Evolutionary conservation across 805 yeast species (phyloP).

Genomic region (Nakazawaea holstii): DNA sequence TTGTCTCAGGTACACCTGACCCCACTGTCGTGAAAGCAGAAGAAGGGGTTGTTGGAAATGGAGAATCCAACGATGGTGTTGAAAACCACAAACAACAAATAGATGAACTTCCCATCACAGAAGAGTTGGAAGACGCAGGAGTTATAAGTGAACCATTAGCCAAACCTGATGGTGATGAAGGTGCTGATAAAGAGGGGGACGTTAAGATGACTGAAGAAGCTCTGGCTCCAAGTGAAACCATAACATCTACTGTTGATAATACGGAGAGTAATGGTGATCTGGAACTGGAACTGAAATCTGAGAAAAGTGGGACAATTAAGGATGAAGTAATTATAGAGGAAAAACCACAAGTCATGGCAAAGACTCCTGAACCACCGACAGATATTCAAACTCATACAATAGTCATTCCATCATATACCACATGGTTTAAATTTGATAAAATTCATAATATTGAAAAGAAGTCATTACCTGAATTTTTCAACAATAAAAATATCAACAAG

Average conservation of each 20-base stretch:
- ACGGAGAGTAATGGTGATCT: constrained; percentile 11
- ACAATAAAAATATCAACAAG: constrained; percentile 54
- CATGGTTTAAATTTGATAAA: constrained; percentile 75
- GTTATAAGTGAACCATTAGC: constrained; percentile 4
- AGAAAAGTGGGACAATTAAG: constrained; percentile 4
- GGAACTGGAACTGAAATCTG: constrained; percentile 12
- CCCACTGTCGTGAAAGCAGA: background rate
- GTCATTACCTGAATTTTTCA: constrained; percentile 85
- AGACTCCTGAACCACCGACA: constrained; percentile 12
- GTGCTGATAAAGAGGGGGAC: background rate
- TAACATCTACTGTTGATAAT: constrained; percentile 2
- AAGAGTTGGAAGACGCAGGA: constrained; percentile 12
- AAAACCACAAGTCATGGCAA: background rate
- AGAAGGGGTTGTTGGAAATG: background rate
- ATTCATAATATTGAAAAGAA: constrained; percentile 76
- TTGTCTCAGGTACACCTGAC: background rate
- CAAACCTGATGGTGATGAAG: background rate
- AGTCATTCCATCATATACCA: constrained; percentile 79
- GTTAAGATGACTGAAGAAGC: constrained; percentile 3
- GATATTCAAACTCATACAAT: constrained; percentile 72
- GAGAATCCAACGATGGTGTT: background rate
- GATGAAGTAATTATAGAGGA: constrained; percentile 9
- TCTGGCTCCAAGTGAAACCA: background rate
- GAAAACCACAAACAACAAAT: background rate
- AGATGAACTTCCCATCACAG: constrained; percentile 14